A percentile compares a stretch with the other conserved stretches of the same genome.
Evolutionary conservation across 495 filamentous ascomycete species (phyloP).

Genomic region (Annulohypoxylon maeteangense): DNA sequence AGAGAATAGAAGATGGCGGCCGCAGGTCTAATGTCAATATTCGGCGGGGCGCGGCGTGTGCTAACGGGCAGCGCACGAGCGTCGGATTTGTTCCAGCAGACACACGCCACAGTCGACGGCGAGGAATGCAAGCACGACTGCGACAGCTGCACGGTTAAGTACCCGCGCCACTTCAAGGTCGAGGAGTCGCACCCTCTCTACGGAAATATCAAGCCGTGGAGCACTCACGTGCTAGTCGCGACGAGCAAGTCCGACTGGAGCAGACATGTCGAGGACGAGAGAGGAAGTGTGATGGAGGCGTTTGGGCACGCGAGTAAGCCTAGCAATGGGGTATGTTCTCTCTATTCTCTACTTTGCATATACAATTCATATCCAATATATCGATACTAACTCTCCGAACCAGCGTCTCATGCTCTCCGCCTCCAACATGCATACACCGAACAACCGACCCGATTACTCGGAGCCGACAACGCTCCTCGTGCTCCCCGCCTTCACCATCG

Average conservation of each 20-base stretch:
- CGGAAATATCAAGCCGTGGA: slow-evolving; percentile 88
- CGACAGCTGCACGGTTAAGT: slow-evolving; percentile 78
- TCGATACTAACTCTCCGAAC: slow-evolving; percentile 8
- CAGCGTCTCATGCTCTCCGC: slow-evolving; percentile 91
- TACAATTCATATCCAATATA: neutral
- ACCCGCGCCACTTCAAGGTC: slow-evolving; percentile 76
- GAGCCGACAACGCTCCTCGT: slow-evolving; percentile 85
- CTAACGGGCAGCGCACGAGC: slow-evolving; percentile 72
- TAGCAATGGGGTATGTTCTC: slow-evolving; percentile 74
- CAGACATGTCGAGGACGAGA: slow-evolving; percentile 86
- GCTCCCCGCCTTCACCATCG: slow-evolving; percentile 84
- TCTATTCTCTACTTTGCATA: neutral
- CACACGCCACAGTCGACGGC: slow-evolving; percentile 78
- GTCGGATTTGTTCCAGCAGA: slow-evolving; percentile 70
- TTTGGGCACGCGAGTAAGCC: slow-evolving; percentile 71
- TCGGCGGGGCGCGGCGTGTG: slow-evolving; percentile 53
- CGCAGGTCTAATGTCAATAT: slow-evolving; percentile 52
- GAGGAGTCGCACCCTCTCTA: slow-evolving; percentile 84
- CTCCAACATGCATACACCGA: slow-evolving; percentile 86
- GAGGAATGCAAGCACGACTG: slow-evolving; percentile 93
- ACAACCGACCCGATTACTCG: slow-evolving; percentile 63
- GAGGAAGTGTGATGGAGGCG: slow-evolving; percentile 95
- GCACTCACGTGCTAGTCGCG: slow-evolving; percentile 88
- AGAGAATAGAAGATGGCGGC: slow-evolving; percentile 41
- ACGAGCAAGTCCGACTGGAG: slow-evolving; percentile 97